Evolutionary conservation across 495 filamentous ascomycete species (phyloP).

Genomic region (Aspergillus baeticus): DNA sequence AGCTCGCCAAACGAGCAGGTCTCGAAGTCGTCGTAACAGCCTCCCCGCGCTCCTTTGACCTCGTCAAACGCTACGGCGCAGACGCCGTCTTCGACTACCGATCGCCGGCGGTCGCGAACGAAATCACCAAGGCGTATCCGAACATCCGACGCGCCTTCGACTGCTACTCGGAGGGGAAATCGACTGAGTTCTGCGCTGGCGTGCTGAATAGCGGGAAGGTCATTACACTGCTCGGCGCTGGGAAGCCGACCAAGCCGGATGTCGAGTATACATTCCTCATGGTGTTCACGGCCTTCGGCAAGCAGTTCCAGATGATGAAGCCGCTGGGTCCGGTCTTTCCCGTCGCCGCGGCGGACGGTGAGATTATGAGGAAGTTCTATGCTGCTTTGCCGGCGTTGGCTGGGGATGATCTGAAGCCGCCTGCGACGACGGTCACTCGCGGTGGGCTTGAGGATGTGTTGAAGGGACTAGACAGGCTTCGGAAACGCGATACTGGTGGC

Average conservation of each 20-base stretch:
- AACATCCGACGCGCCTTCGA: conserved; percentile 21
- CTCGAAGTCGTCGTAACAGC: conserved; percentile 34
- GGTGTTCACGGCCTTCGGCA: conserved; percentile 19
- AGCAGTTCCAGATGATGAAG: conserved; percentile 17
- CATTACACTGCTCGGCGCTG: conserved; percentile 17
- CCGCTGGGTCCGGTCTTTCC: conserved; percentile 23
- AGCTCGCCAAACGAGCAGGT: conserved; percentile 29
- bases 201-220: conserved; percentile 16
- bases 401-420: background rate
- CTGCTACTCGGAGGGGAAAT: conserved; percentile 24
- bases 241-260: conserved; percentile 9
- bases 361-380: background rate
- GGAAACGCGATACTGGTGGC: background rate
- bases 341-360: conserved; percentile 12
- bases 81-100: conserved; percentile 28
- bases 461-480: background rate
- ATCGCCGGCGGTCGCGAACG: background rate
- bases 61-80: conserved; percentile 36
- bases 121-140: conserved; percentile 12
- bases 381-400: background rate
- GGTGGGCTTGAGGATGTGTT: background rate
- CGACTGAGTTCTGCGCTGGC: conserved; percentile 20
- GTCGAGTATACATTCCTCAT: conserved; percentile 19
- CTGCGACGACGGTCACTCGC: background rate
- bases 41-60: conserved; percentile 29